These are phyloP conservation scores for Boletus hoseneyae DNA, from an alignment of 1,284 basidiomycete species.

Conservation along the genomic window DNA sequence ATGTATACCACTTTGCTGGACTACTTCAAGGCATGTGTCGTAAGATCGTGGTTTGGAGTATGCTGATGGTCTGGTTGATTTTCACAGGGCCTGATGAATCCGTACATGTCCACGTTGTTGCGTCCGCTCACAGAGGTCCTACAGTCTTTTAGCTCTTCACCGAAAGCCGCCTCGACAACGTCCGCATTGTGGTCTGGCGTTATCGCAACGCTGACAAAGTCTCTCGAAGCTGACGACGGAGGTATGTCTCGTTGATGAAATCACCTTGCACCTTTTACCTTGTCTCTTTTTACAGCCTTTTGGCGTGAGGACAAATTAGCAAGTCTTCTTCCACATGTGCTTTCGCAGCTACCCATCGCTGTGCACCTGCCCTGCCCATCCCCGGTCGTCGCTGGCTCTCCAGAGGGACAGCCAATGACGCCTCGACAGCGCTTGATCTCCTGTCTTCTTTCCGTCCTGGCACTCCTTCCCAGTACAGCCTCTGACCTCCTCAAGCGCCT, in stretches of 20 bases:
- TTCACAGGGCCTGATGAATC: conserved; percentile 77
- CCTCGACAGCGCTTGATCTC: conserved; percentile 14
- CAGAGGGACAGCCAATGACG: conserved; percentile 5
- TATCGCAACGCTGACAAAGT: conserved; percentile 64
- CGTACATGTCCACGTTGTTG: conserved; percentile 80
- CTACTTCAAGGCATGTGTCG: conserved; percentile 72
- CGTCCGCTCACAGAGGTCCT: conserved; percentile 69
- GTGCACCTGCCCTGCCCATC: conserved; percentile 9
- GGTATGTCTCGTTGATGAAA: conserved; percentile 42
- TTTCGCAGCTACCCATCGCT: conserved; percentile 24
- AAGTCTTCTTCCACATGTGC: conserved; percentile 30
- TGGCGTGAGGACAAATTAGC: conserved; percentile 84
- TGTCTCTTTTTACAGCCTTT: conserved; percentile 53
- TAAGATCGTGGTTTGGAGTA: not conserved
- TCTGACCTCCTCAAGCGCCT: conserved; percentile 65
- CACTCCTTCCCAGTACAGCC: conserved; percentile 20
- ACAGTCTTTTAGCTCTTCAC: conserved; percentile 39
- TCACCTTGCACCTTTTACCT: not conserved
- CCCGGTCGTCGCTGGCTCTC: not conserved
- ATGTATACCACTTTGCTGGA: conserved; percentile 71
- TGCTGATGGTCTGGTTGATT: conserved; percentile 9
- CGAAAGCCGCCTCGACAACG: conserved; percentile 24
- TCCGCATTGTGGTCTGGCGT: conserved; percentile 62
- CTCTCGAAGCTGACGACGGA: conserved; percentile 78
- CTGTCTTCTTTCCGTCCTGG: conserved; percentile 21